phyloP scores from a whole-genome alignment of 306 rosid species.

The Cercis canadensis region DNA sequence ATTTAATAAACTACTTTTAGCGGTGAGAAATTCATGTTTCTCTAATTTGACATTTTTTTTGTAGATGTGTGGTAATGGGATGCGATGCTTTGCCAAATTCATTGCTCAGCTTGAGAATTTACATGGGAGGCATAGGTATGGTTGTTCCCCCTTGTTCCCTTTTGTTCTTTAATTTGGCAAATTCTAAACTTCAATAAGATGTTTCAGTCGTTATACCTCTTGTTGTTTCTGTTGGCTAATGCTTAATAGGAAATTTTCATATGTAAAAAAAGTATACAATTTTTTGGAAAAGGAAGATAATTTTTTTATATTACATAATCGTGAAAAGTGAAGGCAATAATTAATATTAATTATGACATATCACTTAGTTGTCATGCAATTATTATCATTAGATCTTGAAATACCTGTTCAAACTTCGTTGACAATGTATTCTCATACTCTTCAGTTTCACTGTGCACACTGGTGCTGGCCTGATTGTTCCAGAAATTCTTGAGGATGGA shows the following conservation, averaged over 20 bases:
- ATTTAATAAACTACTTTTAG: background rate
- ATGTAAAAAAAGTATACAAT: background rate
- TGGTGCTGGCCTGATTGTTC: conserved; percentile 93
- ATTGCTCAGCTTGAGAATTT: conserved; percentile 81
- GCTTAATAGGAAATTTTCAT: background rate
- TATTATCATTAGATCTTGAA: background rate
- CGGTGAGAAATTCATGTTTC: background rate
- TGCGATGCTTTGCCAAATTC: conserved; percentile 84
- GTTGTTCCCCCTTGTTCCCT: background rate
- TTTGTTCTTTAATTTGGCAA: background rate
- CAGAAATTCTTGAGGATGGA: conserved; percentile 82
- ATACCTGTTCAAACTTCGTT: conserved; percentile 3
- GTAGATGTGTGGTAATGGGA: conserved; percentile 97
- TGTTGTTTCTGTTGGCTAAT: background rate
- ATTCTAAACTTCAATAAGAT: background rate
- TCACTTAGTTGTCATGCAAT: conserved; percentile 6
- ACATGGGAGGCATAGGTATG: conserved; percentile 76
- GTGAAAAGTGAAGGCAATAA: conserved; percentile 18
- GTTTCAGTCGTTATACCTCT: background rate
- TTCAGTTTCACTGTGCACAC: conserved; percentile 85
- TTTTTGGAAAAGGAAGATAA: background rate
- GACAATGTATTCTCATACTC: background rate
- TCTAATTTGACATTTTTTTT: background rate
- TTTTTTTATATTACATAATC: background rate
- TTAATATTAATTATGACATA: background rate